Percentiles rank a stretch among this genome's conserved stretches.
Conservation (phyloP, 495 filamentous ascomycete genomes). For the Xylaria intraflava region DNA sequence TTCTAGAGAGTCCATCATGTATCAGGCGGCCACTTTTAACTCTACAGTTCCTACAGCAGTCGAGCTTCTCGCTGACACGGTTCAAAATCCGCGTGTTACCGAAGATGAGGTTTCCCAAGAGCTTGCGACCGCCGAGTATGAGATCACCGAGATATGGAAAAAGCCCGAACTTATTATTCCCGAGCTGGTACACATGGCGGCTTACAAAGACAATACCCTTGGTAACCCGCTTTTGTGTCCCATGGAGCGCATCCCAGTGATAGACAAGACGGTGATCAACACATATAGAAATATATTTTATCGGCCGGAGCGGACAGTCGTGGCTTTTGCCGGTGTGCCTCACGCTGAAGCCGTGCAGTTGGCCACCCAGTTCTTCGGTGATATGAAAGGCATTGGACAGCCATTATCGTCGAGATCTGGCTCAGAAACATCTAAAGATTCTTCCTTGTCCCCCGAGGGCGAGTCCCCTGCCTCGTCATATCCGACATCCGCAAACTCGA, state of each 20-base stretch:
- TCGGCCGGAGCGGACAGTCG: slow-evolving; percentile 80
- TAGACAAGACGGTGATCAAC: slow-evolving; percentile 66
- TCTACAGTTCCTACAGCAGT: slow-evolving; percentile 76
- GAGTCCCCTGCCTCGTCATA: slow-evolving; percentile 30
- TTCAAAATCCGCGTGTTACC: slow-evolving; percentile 81
- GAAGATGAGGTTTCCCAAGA: slow-evolving; percentile 83
- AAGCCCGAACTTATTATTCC: slow-evolving; percentile 95
- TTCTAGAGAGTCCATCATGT: slow-evolving; percentile 94
- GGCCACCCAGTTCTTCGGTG: slow-evolving; percentile 80
- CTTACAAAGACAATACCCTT: slow-evolving; percentile 90
- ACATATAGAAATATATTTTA: slow-evolving; percentile 80
- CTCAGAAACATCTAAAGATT: slow-evolving; percentile 44
- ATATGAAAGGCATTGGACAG: slow-evolving; percentile 58
- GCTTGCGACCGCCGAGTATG: slow-evolving; percentile 84
- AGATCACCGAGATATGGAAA: slow-evolving; percentile 96
- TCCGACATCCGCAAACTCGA: slow-evolving; percentile 31
- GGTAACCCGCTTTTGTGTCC: slow-evolving; percentile 93
- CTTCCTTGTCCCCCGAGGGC: slow-evolving; percentile 34
- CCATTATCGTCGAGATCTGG: slow-evolving; percentile 52
- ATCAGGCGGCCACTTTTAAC: slow-evolving; percentile 98
- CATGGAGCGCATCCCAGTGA: slow-evolving; percentile 67
- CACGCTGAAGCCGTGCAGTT: slow-evolving; percentile 75
- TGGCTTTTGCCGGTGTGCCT: slow-evolving; percentile 89
- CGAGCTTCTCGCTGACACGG: slow-evolving; percentile 86
- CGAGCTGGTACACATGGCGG: slow-evolving; percentile 89